These are phyloP conservation scores for Boechera retrofracta DNA, from an alignment of 345 rosid species.

Conservation along the genomic window DNA sequence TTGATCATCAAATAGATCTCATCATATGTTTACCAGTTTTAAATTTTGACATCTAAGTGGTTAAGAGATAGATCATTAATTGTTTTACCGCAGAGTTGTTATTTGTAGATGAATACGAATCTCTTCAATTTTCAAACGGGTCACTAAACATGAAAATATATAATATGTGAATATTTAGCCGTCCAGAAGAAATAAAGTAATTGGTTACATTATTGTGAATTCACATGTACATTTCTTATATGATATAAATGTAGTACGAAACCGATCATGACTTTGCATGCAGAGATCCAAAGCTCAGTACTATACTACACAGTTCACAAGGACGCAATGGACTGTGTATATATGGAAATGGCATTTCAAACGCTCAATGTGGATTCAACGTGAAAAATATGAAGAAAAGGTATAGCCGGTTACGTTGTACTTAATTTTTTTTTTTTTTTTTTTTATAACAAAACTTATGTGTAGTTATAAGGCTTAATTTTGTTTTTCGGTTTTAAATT, in stretches of 20 bases:
- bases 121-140: background rate
- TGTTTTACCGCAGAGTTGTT: too few species aligned
- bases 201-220: conserved; percentile 7
- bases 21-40: background rate
- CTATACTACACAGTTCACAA: conserved; percentile 16
- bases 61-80: background rate
- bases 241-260: conserved; percentile 2
- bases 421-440: background rate
- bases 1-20: background rate
- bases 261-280: conserved; percentile 35
- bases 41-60: background rate
- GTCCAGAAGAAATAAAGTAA: background rate
- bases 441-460: background rate
- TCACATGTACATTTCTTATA: conserved; percentile 24
- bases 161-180: background rate
- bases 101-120: background rate
- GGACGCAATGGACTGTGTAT: conserved; percentile 14
- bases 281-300: conserved; percentile 28
- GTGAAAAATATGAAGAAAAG: conserved; percentile 17
- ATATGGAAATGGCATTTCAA: background rate
- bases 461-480: background rate
- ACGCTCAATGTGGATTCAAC: conserved; percentile 2
- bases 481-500: background rate
- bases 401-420: background rate
- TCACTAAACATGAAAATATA: background rate